A percentile compares a stretch with the other conserved stretches of the same genome.
phyloP scores from a whole-genome alignment of 805 yeast species.

The Kluyveromyces dobzhanskii region DNA sequence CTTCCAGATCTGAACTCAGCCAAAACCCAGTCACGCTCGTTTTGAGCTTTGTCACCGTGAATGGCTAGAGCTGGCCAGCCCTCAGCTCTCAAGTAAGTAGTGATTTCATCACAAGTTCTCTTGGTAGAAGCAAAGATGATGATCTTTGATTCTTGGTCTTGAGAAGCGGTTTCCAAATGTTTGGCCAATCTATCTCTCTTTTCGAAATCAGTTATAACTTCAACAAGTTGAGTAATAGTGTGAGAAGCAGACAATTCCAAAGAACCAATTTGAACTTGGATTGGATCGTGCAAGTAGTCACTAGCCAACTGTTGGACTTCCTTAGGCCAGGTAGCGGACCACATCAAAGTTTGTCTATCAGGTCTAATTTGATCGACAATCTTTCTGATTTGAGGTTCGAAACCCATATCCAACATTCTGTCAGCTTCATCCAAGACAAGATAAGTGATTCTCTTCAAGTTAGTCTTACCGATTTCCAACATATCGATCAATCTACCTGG shows the following conservation, averaged over 20 bases:
- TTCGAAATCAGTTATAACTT: constrained; percentile 84
- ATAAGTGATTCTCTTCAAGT: constrained; percentile 92
- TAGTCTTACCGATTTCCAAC: constrained; percentile 92
- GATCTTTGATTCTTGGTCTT: constrained; percentile 61
- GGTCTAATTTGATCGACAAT: constrained; percentile 98
- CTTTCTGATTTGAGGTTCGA: constrained; percentile 98
- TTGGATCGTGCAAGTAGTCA: constrained; percentile 86
- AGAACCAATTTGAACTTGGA: constrained; percentile 95
- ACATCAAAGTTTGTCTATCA: constrained; percentile 98
- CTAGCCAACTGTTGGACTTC: constrained; percentile 89
- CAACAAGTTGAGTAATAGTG: constrained; percentile 87
- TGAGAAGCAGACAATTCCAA: constrained; percentile 94
- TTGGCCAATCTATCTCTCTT: constrained; percentile 85
- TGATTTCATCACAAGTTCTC: constrained; percentile 94
- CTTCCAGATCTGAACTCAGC: constrained; percentile 86
- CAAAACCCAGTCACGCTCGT: constrained; percentile 98
- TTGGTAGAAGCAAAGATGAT: constrained; percentile 93
- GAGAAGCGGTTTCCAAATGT: constrained; percentile 75
- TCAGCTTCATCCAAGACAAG: constrained; percentile 98
- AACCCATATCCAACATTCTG: constrained; percentile 99
- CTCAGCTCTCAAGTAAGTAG: constrained; percentile 83
- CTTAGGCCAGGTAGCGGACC: constrained; percentile 99
- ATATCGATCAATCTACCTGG: constrained; percentile 98
- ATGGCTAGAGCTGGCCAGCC: constrained; percentile 99
- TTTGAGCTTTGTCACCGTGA: constrained; percentile 97